phyloP scores from a whole-genome alignment of 371 early-diverging fungal species.

The Mortierella sp. region DNA sequence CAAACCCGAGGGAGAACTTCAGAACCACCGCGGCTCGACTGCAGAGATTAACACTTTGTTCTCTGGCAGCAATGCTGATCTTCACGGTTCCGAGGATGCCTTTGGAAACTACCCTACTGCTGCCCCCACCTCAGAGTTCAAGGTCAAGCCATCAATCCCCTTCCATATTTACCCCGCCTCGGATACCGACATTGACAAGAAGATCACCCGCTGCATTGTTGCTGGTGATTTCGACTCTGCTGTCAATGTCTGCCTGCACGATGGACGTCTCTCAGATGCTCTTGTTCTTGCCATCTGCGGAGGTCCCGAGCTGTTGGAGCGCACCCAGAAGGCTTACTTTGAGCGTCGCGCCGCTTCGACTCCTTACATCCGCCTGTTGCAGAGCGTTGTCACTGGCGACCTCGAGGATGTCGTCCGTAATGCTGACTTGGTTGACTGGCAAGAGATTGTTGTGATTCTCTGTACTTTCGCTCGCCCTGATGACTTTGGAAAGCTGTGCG shows the following conservation, averaged over 20 bases:
- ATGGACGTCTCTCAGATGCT: constrained; percentile 91
- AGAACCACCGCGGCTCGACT: constrained; percentile 33
- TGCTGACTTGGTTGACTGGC: constrained; percentile 90
- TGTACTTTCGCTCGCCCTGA: constrained; percentile 92
- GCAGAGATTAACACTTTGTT: constrained; percentile 40
- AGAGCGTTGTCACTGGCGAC: constrained; percentile 85
- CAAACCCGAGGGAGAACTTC: constrained; percentile 25
- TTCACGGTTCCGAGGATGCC: constrained; percentile 33
- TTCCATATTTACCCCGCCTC: constrained; percentile 71
- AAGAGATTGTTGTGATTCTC: constrained; percentile 89
- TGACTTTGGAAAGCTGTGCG: constrained; percentile 79
- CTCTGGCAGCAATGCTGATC: constrained; percentile 24
- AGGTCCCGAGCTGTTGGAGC: constrained; percentile 83
- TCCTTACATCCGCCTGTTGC: constrained; percentile 86
- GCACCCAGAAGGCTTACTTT: constrained; percentile 91
- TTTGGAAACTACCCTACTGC: constrained; percentile 34
- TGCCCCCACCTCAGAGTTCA: constrained; percentile 28
- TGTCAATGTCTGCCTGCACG: constrained; percentile 85
- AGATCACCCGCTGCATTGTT: constrained; percentile 88
- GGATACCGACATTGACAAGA: constrained; percentile 77
- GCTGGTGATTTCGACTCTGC: constrained; percentile 94
- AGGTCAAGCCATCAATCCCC: constrained; percentile 59
- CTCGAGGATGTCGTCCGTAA: constrained; percentile 85
- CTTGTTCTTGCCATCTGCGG: constrained; percentile 92
- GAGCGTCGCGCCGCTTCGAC: constrained; percentile 71